phyloP scores from a whole-genome alignment of 345 rosid species.

The Anastatica hierochuntica region DNA sequence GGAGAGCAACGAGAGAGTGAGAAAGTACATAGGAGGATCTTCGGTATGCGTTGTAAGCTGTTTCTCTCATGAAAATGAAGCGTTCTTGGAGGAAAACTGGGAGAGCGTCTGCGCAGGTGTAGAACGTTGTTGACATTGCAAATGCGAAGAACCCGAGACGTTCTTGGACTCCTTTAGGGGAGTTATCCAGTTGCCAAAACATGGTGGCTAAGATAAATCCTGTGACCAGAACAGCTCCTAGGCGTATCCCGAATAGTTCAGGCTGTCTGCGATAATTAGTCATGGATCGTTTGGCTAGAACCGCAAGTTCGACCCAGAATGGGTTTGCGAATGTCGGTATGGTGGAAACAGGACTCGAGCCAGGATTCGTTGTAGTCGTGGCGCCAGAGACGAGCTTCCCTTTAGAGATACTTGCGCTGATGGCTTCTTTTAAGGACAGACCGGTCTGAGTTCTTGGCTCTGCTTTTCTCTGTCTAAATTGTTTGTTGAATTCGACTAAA shows the following conservation, averaged over 20 bases:
- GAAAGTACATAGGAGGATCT: conserved; percentile 45
- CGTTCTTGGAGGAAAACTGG: conserved; percentile 49
- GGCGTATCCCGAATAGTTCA: conserved; percentile 20
- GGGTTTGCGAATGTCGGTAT: conserved; percentile 28
- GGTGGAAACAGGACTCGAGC: conserved; percentile 8
- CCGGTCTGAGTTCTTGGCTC: conserved; percentile 19
- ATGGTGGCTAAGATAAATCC: conserved; percentile 35
- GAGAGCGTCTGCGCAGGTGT: conserved; percentile 37
- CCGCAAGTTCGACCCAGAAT: conserved; percentile 19
- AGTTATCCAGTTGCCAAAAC: conserved; percentile 27
- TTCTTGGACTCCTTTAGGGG: conserved; percentile 2
- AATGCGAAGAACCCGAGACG: conserved; percentile 43
- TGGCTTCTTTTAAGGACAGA: conserved; percentile 20
- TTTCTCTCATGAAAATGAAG: conserved; percentile 43
- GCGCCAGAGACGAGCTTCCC: conserved; percentile 29
- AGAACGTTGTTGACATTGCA: conserved; percentile 37
- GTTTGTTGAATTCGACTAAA: conserved; percentile 60
- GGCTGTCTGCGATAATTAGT: conserved; percentile 30
- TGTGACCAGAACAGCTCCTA: conserved; percentile 31
- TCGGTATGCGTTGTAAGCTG: conserved; percentile 42
- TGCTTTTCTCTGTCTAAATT: conserved; percentile 20
- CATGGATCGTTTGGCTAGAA: conserved; percentile 31
- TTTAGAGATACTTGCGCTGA: conserved; percentile 25
- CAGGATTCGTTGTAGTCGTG: not conserved
- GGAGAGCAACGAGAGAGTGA: conserved; percentile 38